phyloP scores from a whole-genome alignment of 352 stramenopile genomes.

The Elongisporangium prolatum region DNA sequence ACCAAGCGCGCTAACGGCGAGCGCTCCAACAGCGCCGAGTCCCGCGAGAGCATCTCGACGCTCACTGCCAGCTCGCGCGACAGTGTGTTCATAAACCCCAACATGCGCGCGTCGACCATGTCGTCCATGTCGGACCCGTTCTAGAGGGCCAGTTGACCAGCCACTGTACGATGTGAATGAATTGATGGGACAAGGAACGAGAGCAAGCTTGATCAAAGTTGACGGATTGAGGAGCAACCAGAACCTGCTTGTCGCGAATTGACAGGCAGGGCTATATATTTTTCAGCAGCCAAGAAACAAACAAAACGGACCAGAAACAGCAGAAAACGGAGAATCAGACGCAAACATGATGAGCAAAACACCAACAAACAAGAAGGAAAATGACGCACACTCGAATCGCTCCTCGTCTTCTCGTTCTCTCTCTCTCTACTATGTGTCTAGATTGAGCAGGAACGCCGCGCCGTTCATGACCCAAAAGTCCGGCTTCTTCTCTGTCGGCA shows the following conservation, averaged over 20 bases:
- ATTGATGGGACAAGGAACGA: background rate
- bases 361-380: constrained; percentile 12
- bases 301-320: background rate
- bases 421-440: constrained; percentile 58
- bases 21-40: constrained; percentile 56
- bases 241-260: background rate
- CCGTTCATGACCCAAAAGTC: constrained; percentile 93
- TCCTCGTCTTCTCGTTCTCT: constrained; percentile 24
- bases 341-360: background rate
- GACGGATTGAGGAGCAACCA: background rate
- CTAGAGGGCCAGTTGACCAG: constrained; percentile 5
- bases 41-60: constrained; percentile 76
- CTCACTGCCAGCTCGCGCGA: constrained; percentile 70
- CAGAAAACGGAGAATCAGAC: background rate
- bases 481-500: constrained; percentile 77
- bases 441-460: constrained; percentile 90
- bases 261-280: background rate
- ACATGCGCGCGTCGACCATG: constrained; percentile 68
- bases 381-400: constrained; percentile 16
- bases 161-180: background rate
- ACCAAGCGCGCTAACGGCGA: constrained; percentile 56
- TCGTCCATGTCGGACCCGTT: constrained; percentile 33
- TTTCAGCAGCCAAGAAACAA: background rate
- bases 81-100: constrained; percentile 59
- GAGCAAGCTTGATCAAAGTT: background rate